Percentiles rank a stretch among this genome's conserved stretches.
phyloP scores from a whole-genome alignment of 1,284 basidiomycete genomes.

The Ceratobasidium sp. region DNA sequence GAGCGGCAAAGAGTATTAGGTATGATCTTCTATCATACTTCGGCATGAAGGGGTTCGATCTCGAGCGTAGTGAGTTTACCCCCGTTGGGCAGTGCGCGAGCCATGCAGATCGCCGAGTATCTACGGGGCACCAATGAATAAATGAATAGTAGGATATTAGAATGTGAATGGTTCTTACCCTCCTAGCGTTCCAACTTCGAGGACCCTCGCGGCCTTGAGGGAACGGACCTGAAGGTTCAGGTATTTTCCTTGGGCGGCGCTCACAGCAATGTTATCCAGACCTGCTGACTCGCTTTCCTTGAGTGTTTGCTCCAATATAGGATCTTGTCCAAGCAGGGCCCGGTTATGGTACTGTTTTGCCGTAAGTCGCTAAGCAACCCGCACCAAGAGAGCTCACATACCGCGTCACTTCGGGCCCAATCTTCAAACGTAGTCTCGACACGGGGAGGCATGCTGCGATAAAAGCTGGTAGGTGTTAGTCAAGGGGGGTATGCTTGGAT shows the following conservation, averaged over 20 bases:
- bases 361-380: neutral
- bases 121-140: slow-evolving; percentile 48
- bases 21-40: slow-evolving; percentile 48
- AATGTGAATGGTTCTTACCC: slow-evolving; percentile 55
- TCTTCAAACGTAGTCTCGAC: slow-evolving; percentile 47
- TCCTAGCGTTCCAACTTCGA: slow-evolving; percentile 69
- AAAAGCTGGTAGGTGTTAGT: neutral
- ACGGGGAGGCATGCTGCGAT: neutral
- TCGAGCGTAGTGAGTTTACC: slow-evolving; percentile 62
- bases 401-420: slow-evolving; percentile 59
- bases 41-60: slow-evolving; percentile 57
- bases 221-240: slow-evolving; percentile 59
- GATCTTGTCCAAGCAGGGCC: slow-evolving; percentile 59
- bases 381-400: neutral
- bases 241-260: slow-evolving; percentile 63
- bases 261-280: slow-evolving; percentile 63
- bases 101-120: slow-evolving; percentile 68
- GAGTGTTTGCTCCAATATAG: slow-evolving; percentile 54
- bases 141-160: neutral
- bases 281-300: slow-evolving; percentile 56
- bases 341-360: slow-evolving; percentile 60
- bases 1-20: neutral
- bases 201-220: slow-evolving; percentile 59
- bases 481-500: neutral
- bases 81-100: slow-evolving; percentile 61